These are phyloP conservation scores for Sanghuangporus weigelae DNA, from an alignment of 1,284 basidiomycete species.

Conservation along the genomic window DNA sequence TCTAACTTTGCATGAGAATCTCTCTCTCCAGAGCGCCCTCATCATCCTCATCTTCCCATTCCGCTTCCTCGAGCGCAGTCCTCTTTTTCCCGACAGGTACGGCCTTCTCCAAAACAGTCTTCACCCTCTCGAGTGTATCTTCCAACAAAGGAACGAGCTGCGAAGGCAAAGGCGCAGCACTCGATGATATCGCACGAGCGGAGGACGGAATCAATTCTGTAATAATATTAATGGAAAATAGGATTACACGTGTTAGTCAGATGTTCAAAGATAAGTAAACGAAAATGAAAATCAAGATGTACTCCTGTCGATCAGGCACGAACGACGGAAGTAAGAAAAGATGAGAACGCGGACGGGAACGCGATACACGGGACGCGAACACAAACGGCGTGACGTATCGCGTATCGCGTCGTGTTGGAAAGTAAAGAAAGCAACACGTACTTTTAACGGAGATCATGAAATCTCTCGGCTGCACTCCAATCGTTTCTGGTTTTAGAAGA, in stretches of 20 bases:
- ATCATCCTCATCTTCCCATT: constrained; percentile 76
- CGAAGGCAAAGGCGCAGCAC: constrained; percentile 78
- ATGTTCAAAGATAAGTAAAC: neutral
- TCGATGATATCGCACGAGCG: constrained; percentile 82
- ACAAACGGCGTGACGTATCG: neutral
- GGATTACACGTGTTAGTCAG: constrained; percentile 28
- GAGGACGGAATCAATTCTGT: constrained; percentile 88
- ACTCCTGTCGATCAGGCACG: neutral
- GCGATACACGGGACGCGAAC: constrained; percentile 3
- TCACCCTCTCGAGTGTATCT: constrained; percentile 66
- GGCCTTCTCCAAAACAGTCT: constrained; percentile 60
- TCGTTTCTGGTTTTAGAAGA: constrained; percentile 81
- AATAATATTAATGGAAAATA: neutral
- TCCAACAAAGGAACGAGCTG: constrained; percentile 84
- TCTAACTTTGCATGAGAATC: constrained; percentile 80
- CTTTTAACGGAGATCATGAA: constrained; percentile 98
- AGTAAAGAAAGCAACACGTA: constrained; percentile 35
- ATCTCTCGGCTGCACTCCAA: constrained; percentile 84
- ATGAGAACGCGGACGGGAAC: neutral
- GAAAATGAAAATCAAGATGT: neutral
- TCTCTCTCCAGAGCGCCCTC: constrained; percentile 78
- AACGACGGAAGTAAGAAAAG: neutral
- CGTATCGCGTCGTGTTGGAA: neutral
- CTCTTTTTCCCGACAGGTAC: constrained; percentile 72
- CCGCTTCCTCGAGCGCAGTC: constrained; percentile 88